These are phyloP conservation scores for Saccharomycopsis microspora DNA, from an alignment of 805 yeast species.

Conservation along the genomic window DNA sequence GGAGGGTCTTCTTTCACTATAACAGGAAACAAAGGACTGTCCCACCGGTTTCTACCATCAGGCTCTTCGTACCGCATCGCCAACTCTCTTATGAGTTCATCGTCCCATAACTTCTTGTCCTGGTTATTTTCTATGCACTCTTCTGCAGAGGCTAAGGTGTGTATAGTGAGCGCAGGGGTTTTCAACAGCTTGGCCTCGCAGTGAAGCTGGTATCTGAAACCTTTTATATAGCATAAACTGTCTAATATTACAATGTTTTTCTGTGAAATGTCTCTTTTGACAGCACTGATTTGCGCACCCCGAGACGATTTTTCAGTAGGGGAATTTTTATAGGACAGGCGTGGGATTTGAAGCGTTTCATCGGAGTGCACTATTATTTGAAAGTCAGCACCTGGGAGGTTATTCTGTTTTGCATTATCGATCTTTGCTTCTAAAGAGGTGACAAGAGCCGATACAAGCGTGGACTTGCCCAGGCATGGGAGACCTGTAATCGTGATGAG, in stretches of 20 bases:
- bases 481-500: constrained; percentile 71
- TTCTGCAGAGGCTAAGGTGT: constrained; percentile 59
- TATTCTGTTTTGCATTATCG: constrained; percentile 26
- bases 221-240: constrained; percentile 82
- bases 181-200: constrained; percentile 83
- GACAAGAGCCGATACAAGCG: constrained; percentile 50
- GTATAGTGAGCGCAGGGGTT: constrained; percentile 76
- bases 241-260: constrained; percentile 74
- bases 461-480: constrained; percentile 79
- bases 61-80: constrained; percentile 92
- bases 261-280: constrained; percentile 65
- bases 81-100: constrained; percentile 51
- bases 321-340: constrained; percentile 59
- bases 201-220: constrained; percentile 85
- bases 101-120: constrained; percentile 44
- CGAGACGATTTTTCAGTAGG: constrained; percentile 70
- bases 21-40: constrained; percentile 75
- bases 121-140: constrained; percentile 45
- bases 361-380: constrained; percentile 66
- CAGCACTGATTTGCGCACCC: constrained; percentile 80
- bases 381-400: constrained; percentile 38
- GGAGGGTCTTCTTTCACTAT: constrained; percentile 38
- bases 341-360: constrained; percentile 62
- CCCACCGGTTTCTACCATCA: constrained; percentile 79
- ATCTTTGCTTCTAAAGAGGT: constrained; percentile 36